Evolutionary conservation across 2,329 filamentous ascomycete genomes (phyloP).

Genomic region (Cadophora gregata): DNA sequence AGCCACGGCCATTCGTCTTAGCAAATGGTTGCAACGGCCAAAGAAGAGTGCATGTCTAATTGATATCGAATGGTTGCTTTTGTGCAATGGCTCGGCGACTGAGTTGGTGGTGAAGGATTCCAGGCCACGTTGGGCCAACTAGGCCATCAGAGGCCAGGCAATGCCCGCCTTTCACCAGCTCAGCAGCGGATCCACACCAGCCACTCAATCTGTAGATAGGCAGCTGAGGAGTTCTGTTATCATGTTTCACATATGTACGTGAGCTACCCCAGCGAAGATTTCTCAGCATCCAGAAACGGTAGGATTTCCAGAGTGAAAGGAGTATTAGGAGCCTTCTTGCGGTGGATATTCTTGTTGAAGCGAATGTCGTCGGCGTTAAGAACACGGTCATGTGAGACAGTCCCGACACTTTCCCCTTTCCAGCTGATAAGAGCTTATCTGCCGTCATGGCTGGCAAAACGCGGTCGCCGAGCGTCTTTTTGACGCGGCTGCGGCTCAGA

Average conservation of each 20-base stretch:
- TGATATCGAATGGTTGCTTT: neutral
- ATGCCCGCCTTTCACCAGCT: too few relatives aligned
- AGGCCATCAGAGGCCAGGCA: neutral
- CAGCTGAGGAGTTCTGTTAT: too few relatives aligned
- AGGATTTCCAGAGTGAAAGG: too few relatives aligned
- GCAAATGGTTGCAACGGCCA: neutral
- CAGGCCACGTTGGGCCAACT: neutral
- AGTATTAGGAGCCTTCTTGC: too few relatives aligned
- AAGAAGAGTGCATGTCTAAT: neutral
- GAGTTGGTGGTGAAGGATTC: neutral
- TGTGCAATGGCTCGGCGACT: neutral
- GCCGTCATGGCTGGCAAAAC: neutral
- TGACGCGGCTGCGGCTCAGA: neutral
- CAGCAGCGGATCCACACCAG: neutral
- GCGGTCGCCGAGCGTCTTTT: neutral
- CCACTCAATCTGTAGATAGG: neutral
- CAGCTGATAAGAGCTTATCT: neutral
- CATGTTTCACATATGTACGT: too few relatives aligned
- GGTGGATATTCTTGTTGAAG: too few relatives aligned
- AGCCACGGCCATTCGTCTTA: neutral
- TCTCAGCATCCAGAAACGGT: too few relatives aligned
- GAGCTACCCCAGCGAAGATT: too few relatives aligned
- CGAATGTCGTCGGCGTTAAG: neutral
- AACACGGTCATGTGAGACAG: neutral
- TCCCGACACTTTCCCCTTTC: neutral